A percentile compares a stretch with the other conserved stretches of the same genome.
Evolutionary conservation across 495 filamentous ascomycete species (phyloP).

Genomic region (Hyaloscypha finlandica): DNA sequence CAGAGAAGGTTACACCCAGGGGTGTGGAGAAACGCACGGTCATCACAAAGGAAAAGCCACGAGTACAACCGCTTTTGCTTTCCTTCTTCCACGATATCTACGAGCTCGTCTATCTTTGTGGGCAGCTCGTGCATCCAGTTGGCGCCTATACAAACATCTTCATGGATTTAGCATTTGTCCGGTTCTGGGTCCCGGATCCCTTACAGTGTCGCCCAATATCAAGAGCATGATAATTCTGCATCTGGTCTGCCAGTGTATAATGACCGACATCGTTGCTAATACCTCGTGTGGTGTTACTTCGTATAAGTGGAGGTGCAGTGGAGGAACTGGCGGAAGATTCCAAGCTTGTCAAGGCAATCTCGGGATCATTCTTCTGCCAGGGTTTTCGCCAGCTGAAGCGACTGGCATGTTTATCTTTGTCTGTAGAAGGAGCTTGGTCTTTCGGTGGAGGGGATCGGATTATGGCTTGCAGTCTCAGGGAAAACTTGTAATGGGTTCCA

Average conservation of each 20-base stretch:
- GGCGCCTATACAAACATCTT: conserved; percentile 80
- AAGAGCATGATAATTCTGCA: conserved; percentile 43
- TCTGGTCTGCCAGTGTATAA: conserved; percentile 28
- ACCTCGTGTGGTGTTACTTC: background rate
- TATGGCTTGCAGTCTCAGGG: conserved; percentile 63
- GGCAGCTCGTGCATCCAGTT: conserved; percentile 70
- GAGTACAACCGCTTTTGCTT: conserved; percentile 54
- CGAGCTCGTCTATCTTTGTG: conserved; percentile 30
- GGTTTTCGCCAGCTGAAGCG: background rate
- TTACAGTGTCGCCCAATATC: conserved; percentile 38
- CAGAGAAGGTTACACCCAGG: conserved; percentile 22
- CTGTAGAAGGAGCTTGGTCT: background rate
- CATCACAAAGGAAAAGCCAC: conserved; percentile 81
- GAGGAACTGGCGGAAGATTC: background rate
- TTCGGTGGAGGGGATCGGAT: conserved; percentile 40
- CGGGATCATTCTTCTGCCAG: background rate
- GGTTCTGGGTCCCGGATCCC: background rate
- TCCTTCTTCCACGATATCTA: conserved; percentile 20
- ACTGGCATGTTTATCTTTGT: background rate
- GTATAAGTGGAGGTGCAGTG: background rate
- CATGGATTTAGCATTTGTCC: conserved; percentile 4
- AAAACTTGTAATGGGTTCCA: conserved; percentile 64
- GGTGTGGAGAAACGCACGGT: conserved; percentile 51
- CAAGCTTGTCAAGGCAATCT: background rate
- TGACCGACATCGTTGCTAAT: conserved; percentile 18